phyloP scores from a whole-genome alignment of 2,329 filamentous ascomycete genomes.

The Polytolypa hystricis region DNA sequence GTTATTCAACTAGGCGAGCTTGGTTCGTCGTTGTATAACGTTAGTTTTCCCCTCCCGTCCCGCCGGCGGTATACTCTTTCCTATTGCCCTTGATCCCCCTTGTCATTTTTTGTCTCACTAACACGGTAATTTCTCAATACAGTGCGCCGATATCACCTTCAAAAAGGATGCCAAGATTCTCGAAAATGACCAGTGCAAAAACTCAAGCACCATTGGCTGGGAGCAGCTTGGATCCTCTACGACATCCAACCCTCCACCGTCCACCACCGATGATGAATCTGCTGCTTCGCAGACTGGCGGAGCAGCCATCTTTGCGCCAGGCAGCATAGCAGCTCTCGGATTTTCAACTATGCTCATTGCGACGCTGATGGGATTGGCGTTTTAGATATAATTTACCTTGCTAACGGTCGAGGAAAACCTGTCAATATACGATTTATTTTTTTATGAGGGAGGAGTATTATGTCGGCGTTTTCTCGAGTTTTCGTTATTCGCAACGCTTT shows the following conservation, averaged over 20 bases:
- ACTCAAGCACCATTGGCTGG: conserved; percentile 30
- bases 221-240: conserved; percentile 10
- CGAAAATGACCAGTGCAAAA: conserved; percentile 26
- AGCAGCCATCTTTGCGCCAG: no score
- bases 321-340: no score
- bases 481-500: no score
- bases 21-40: conserved; percentile 38
- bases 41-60: conserved; percentile 18
- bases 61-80: not conserved
- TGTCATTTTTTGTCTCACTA: not conserved
- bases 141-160: conserved; percentile 38
- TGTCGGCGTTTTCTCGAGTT: no score
- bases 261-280: not conserved
- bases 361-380: no score
- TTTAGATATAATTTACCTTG: no score
- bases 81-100: not conserved
- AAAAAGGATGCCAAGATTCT: conserved; percentile 27
- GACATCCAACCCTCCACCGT: conserved; percentile 1
- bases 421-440: no score
- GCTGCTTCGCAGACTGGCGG: no score
- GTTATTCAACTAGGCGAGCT: conserved; percentile 32
- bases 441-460: no score
- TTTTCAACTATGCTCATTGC: no score
- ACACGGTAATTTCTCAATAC: not conserved
- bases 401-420: no score